Base-by-base conservation (phyloP, 2,329 filamentous ascomycete species). In the Xylaria multiplex region DNA sequence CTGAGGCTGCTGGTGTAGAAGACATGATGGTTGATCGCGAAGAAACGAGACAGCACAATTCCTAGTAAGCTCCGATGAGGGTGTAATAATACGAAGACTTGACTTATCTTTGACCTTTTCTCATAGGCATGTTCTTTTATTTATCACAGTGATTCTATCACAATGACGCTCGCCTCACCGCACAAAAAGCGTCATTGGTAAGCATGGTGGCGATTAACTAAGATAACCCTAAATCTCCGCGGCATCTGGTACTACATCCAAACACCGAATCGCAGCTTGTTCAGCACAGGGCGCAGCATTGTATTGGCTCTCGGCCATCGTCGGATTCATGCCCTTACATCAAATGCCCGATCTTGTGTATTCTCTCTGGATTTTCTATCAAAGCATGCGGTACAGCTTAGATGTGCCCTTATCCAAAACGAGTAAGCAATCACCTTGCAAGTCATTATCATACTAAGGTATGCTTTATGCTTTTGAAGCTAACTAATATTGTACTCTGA, bases 1-100 rank as follows among this genome's bases (percentile, higher is more conserved):
- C 69, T 11, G 72, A 71, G 37, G 72, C 72, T 30, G 68, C 67
- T 53, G 74, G 72, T 2, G 74, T 74, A 9, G 74, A 74, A 37
- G 74, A 71, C 73, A 75, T 73, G 57, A 59, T 68, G 24, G 11
- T 35, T 59, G 49, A 9, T 50, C 13, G 19, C 9, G 37, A 42
- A 24, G 32, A 53, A 52, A 27, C 30, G n/a, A 24, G n/a, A 22
- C 19, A 1, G 40, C 27, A 19, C 2, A 6, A 11, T 22, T 14
- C 22, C n/a, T 49, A 16, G 19, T 43, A 27, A 14, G 9, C 43
- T 55, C 32, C 24, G 5, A 1, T 40, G 16, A 45, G 16, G 43
- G 3, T 8, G 2, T 5, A 30, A 8, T 3, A 3, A 43, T 19
- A 11, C 8, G 19, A n/a, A 49, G 19, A 19, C 35, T 11, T 16